phyloP scores from a whole-genome alignment of 345 rosid genomes.

The Nasturtium officinale region DNA sequence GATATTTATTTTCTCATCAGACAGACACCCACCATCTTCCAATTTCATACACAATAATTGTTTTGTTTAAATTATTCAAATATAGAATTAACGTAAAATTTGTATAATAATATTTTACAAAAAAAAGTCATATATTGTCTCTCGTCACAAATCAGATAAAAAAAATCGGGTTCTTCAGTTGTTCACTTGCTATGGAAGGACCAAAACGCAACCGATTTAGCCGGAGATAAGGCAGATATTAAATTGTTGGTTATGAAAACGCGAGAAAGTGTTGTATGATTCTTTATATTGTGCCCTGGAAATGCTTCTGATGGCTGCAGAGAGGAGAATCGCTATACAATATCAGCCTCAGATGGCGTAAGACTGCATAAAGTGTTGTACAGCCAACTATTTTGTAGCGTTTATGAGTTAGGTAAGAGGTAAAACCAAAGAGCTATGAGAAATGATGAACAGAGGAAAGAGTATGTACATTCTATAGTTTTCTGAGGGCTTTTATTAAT shows the following conservation, averaged over 20 bases:
- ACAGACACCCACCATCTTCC: no score
- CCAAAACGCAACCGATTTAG: neutral
- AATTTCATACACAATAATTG: neutral
- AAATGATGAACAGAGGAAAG: neutral
- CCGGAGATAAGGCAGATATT: neutral
- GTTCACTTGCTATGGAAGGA: neutral
- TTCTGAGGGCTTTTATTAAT: neutral
- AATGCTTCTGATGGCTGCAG: neutral
- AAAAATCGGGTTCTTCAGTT: neutral
- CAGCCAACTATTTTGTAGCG: constrained; percentile 34
- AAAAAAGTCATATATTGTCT: neutral
- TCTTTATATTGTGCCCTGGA: neutral
- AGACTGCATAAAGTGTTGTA: constrained; percentile 27
- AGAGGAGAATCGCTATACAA: constrained; percentile 37
- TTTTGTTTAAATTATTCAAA: neutral
- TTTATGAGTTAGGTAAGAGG: constrained; percentile 45
- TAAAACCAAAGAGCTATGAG: neutral
- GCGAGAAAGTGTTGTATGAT: no score
- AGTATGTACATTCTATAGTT: neutral
- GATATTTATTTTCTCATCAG: neutral
- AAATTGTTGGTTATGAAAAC: neutral
- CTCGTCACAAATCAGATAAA: neutral
- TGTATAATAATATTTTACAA: neutral
- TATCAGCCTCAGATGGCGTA: constrained; percentile 25
- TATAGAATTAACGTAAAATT: neutral